Conservation (phyloP, 2,329 filamentous ascomycete species). For the Colletotrichum tropicale region DNA sequence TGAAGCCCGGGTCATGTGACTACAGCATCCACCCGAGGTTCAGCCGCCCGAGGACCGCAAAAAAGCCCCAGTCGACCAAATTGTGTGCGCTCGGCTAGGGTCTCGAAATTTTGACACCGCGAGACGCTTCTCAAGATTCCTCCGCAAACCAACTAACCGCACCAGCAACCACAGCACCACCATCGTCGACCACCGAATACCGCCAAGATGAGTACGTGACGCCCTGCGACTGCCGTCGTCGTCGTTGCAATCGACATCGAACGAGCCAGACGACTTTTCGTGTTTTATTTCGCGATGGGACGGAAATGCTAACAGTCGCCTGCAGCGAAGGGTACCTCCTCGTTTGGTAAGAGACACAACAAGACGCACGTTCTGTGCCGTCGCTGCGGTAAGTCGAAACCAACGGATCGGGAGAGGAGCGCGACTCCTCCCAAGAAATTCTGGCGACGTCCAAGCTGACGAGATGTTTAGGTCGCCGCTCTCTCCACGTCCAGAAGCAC, state of each 20-base stretch:
- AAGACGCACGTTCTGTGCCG: constrained; percentile 98
- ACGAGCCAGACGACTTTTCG: constrained; percentile 6
- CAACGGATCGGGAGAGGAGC: constrained; percentile 5
- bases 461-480: constrained; percentile 76
- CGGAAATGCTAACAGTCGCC: constrained; percentile 23
- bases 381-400: constrained; percentile 85
- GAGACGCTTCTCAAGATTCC: constrained; percentile 6
- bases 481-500: constrained; percentile 99
- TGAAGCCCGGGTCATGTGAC: constrained; percentile 11
- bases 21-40: neutral
- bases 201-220: constrained; percentile 63
- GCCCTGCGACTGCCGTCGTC: neutral
- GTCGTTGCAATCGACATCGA: neutral
- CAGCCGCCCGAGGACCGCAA: neutral
- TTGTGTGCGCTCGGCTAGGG: constrained; percentile 16
- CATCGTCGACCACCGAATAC: constrained; percentile 32
- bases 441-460: neutral
- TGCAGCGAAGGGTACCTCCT: constrained; percentile 63
- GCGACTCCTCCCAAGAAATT: constrained; percentile 4
- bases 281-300: constrained; percentile 25
- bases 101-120: constrained; percentile 2
- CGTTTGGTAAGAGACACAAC: constrained; percentile 78
- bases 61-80: neutral
- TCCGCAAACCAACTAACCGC: constrained; percentile 17
- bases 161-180: constrained; percentile 20